These are phyloP conservation scores for Beauveria sp. DNA, from an alignment of 2,329 filamentous ascomycete species.

Conservation along the genomic window DNA sequence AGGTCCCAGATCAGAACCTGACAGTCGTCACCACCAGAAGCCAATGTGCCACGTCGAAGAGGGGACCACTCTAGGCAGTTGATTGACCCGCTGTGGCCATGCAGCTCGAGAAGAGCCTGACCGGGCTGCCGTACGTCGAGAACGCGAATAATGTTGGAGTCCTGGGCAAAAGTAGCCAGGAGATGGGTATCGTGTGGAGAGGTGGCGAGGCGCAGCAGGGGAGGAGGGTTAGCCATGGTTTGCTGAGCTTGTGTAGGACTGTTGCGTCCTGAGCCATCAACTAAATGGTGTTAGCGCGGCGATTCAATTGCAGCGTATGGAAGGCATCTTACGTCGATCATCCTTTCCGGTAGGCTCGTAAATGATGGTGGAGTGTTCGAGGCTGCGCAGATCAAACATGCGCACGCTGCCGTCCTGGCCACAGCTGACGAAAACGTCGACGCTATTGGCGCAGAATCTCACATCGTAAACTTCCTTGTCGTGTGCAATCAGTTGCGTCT, in stretches of 20 bases:
- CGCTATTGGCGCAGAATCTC: slow-evolving; percentile 92
- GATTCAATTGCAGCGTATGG: neutral
- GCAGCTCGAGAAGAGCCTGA: slow-evolving; percentile 87
- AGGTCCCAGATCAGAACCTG: slow-evolving; percentile 93
- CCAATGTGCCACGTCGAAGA: slow-evolving; percentile 74
- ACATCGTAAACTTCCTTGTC: slow-evolving; percentile 99
- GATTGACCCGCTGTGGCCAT: slow-evolving; percentile 75
- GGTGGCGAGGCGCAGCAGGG: slow-evolving; percentile 72
- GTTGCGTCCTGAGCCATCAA: slow-evolving; percentile 53
- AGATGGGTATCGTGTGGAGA: slow-evolving; percentile 94
- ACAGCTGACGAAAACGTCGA: slow-evolving; percentile 98
- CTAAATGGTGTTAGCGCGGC: slow-evolving; percentile 25
- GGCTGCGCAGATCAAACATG: slow-evolving; percentile 95
- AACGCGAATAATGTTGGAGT: slow-evolving; percentile 87
- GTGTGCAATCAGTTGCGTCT: slow-evolving; percentile 96
- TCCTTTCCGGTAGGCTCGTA: slow-evolving; percentile 93
- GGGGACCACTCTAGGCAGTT: slow-evolving; percentile 98
- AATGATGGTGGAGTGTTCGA: slow-evolving; percentile 98
- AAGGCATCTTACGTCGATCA: slow-evolving; percentile 52
- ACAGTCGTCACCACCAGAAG: slow-evolving; percentile 86
- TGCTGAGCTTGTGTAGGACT: slow-evolving; percentile 71
- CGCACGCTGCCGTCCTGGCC: slow-evolving; percentile 95
- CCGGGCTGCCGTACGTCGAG: slow-evolving; percentile 94
- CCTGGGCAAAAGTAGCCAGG: slow-evolving; percentile 92
- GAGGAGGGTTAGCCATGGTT: slow-evolving; percentile 68